phyloP scores from a whole-genome alignment of 139 green algal genomes.

The Monoraphidium neglectum region DNA sequence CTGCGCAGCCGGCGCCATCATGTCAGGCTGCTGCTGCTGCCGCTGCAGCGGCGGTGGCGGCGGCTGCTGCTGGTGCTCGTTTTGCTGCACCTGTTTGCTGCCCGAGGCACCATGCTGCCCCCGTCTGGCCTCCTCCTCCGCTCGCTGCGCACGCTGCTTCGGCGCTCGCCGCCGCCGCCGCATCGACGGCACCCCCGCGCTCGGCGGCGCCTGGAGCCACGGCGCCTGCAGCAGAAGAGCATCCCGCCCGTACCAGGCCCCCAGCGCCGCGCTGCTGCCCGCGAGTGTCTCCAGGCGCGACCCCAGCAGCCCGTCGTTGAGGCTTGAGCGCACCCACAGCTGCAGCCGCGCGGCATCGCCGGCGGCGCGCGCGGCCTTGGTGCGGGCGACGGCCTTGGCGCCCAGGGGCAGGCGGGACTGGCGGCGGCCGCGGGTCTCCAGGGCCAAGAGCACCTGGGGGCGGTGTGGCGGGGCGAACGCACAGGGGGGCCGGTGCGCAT shows the following conservation, averaged over 20 bases:
- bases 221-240: slow-evolving; percentile 17
- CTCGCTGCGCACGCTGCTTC: too few relatives aligned
- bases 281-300: slow-evolving; percentile 7
- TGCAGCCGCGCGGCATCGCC: slow-evolving; percentile 3
- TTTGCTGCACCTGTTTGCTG: too few relatives aligned
- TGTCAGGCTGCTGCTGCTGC: too few relatives aligned
- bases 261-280: not conserved
- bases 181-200: too few relatives aligned
- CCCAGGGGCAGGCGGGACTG: slow-evolving; percentile 18
- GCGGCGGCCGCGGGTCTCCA: slow-evolving; percentile 15
- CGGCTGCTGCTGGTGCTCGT: too few relatives aligned
- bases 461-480: too few relatives aligned
- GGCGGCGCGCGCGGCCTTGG: not conserved
- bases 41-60: too few relatives aligned
- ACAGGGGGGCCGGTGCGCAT: too few relatives aligned
- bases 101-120: too few relatives aligned
- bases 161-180: too few relatives aligned
- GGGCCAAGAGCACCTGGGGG: slow-evolving; percentile 24
- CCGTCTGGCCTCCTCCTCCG: too few relatives aligned
- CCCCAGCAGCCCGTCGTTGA: slow-evolving; percentile 27
- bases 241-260: not conserved
- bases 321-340: slow-evolving; percentile 20
- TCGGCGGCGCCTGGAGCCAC: slow-evolving; percentile 2
- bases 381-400: slow-evolving; percentile 11
- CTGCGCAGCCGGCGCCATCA: too few relatives aligned